Percentiles rank a stretch among this genome's conserved stretches.
These are phyloP conservation scores for Picochlorum sp. DNA, from an alignment of 139 green algal species.

Conservation along the genomic window DNA sequence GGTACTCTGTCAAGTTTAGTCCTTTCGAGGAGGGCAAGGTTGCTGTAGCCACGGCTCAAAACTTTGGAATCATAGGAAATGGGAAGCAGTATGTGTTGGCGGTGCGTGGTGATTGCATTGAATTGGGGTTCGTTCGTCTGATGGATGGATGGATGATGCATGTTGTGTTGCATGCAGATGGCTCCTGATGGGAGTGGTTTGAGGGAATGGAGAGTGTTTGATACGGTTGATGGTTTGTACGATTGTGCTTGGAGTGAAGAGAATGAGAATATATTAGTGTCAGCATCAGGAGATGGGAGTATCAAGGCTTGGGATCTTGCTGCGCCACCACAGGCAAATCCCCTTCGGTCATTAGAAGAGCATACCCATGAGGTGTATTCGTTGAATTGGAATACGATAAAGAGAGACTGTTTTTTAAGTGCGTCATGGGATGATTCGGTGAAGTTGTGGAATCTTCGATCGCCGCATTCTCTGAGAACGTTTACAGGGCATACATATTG, in stretches of 20 bases:
- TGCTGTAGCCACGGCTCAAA: constrained; percentile 88
- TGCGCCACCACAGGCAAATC: constrained; percentile 71
- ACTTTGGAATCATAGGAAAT: constrained; percentile 99
- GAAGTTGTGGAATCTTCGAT: constrained; percentile 83
- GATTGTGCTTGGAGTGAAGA: constrained; percentile 94
- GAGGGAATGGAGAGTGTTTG: constrained; percentile 68
- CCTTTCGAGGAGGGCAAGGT: constrained; percentile 77
- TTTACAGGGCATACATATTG: constrained; percentile 91
- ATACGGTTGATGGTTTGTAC: constrained; percentile 94
- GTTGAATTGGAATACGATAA: constrained; percentile 82
- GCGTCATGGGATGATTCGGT: constrained; percentile 91
- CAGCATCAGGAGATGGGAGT: constrained; percentile 82
- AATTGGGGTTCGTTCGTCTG: background rate
- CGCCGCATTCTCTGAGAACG: constrained; percentile 46
- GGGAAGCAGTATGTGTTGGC: constrained; percentile 84
- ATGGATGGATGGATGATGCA: background rate
- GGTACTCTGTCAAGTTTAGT: constrained; percentile 70
- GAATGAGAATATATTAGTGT: constrained; percentile 90
- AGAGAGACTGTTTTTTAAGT: constrained; percentile 79
- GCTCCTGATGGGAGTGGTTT: constrained; percentile 49
- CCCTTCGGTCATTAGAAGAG: constrained; percentile 75
- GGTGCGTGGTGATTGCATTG: constrained; percentile 29
- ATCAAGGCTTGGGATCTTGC: constrained; percentile 88
- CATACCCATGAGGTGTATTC: constrained; percentile 83
- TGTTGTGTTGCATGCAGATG: constrained; percentile 38